Evolutionary conservation across 2,329 filamentous ascomycete genomes (phyloP), one percentile per base, ranked within the genome.

Genomic region (Simplicillium aogashimaense): DNA sequence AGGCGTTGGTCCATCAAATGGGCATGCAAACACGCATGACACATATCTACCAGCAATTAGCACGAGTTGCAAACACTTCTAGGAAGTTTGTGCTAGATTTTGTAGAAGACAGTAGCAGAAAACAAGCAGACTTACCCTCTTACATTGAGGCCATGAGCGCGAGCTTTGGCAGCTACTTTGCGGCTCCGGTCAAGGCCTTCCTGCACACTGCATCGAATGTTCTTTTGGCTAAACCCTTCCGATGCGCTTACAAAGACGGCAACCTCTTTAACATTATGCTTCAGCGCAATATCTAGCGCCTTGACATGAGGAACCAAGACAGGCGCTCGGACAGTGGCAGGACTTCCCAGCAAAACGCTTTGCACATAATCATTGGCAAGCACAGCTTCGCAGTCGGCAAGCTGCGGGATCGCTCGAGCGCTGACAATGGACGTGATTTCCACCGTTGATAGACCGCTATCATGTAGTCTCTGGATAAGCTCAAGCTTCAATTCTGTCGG

Each of bases 401-500:
- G 76, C 66, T 85, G 81, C 3, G 81, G 81, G 3, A 81, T 71
- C 63, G 75, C 81, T 65, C 75, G 78, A 2, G 79, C 78, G 13
- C 76, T 74, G 8, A 84, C 81, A 37, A 83, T 77, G 1, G 78
- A 81, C 1, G 79, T 81, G 2, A 78, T 70, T 53, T 85, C 81
- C 44, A 84, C 81, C 3, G 70, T 73, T 4, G 58, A 59, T 28
- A 83, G 55, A 1, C 80, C 81, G 1, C 77, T 73, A 35, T 63
- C 55, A 14, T 68, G 66, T 31, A 85, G 63, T 38, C 69, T 64
- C 35, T 70, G 62, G 9, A 84, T 73, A 10, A 85, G 58, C 47
- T 81, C 74, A 43, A 83, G 65, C 52, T 85, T 86, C 7, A 70
- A 76, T 2, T 65, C 58, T 1, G 77, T 64, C 0, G 78, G 65